Percentiles rank a stretch among this genome's conserved stretches.
These are phyloP conservation scores for Neoboletus subvelutipes DNA, from an alignment of 768 basidiomycete genomes.

Conservation along the genomic window DNA sequence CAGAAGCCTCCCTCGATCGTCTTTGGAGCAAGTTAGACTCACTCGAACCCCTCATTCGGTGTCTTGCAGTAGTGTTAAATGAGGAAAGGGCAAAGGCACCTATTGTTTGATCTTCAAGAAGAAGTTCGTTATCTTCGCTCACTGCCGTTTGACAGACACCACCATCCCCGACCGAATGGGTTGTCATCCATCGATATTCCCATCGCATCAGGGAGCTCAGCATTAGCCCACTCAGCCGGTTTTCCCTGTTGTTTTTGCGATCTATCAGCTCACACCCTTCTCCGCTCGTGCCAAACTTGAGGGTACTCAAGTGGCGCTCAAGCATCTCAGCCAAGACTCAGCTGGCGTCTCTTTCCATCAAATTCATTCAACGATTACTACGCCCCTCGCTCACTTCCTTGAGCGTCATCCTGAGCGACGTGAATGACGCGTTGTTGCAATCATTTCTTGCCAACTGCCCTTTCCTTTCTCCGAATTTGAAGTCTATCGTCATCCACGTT, in stretches of 20 bases:
- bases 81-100: background rate
- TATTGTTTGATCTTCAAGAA: background rate
- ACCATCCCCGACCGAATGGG: background rate
- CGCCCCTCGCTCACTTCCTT: background rate
- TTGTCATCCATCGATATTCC: background rate
- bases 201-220: constrained; percentile 3
- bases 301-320: background rate
- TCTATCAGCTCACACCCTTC: background rate
- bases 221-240: background rate
- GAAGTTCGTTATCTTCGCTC: background rate
- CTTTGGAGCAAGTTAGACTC: constrained; percentile 4
- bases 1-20: constrained; percentile 4
- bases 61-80: background rate
- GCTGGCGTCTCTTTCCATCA: background rate
- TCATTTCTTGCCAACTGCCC: background rate
- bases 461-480: background rate
- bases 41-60: constrained; percentile 1
- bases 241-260: background rate
- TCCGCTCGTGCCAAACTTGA: constrained; percentile 1
- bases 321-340: background rate
- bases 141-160: background rate
- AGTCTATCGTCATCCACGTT: background rate
- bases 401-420: background rate
- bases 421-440: background rate
- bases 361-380: background rate